Evolutionary conservation across 2,329 filamentous ascomycete species (phyloP).

Genomic region (Fusarium solani-melongenae): DNA sequence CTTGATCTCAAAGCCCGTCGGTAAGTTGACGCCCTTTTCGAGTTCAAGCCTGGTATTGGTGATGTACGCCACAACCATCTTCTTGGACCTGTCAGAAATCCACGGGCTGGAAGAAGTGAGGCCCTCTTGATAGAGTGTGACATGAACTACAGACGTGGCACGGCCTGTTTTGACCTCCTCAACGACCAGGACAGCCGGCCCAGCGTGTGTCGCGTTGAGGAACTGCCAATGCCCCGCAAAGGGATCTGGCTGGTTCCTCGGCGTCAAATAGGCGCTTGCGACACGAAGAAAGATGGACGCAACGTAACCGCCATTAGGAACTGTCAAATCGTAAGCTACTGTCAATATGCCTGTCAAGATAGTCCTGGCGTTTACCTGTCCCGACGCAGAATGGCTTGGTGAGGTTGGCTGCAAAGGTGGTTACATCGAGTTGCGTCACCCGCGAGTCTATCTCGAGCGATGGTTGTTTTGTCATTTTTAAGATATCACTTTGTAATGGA

Average conservation of each 20-base stretch:
- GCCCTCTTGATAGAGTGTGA: slow-evolving; percentile 54
- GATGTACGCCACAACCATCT: slow-evolving; percentile 52
- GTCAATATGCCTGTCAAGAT: background rate
- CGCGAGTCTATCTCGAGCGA: slow-evolving; percentile 16
- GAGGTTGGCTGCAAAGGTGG: slow-evolving; percentile 23
- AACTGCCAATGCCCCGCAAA: slow-evolving; percentile 56
- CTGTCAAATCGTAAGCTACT: slow-evolving; percentile 29
- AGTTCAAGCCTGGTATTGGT: slow-evolving; percentile 47
- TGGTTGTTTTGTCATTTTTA: slow-evolving; percentile 2
- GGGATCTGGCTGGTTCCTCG: slow-evolving; percentile 51
- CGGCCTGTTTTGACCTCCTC: slow-evolving; percentile 56
- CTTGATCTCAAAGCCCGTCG: slow-evolving; percentile 41
- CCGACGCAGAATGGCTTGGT: slow-evolving; percentile 26
- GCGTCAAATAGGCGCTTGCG: slow-evolving; percentile 48
- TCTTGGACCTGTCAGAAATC: slow-evolving; percentile 47
- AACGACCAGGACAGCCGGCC: slow-evolving; percentile 52
- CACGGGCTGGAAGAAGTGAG: slow-evolving; percentile 49
- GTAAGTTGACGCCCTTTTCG: slow-evolving; percentile 45
- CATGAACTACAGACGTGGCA: slow-evolving; percentile 54
- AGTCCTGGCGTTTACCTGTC: slow-evolving; percentile 13
- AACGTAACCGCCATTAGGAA: slow-evolving; percentile 61
- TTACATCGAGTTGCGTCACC: slow-evolving; percentile 7
- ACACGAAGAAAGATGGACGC: slow-evolving; percentile 53
- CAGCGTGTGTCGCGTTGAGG: slow-evolving; percentile 51
- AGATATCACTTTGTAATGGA: background rate